phyloP scores from a whole-genome alignment of 192 early-diverging fungal species.

The Allomyces javanicus region DNA sequence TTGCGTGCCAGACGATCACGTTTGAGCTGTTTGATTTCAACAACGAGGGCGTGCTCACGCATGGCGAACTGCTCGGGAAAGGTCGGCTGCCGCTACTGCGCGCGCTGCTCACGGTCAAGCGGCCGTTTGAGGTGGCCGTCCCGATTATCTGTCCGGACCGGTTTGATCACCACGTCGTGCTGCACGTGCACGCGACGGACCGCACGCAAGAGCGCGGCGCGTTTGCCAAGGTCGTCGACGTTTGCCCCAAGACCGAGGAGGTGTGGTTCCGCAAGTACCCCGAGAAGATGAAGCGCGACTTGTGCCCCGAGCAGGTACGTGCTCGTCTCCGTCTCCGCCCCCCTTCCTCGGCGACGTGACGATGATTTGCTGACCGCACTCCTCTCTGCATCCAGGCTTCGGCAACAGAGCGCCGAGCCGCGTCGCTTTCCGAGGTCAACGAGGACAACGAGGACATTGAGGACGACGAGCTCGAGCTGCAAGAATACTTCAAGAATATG shows the following conservation, averaged over 20 bases:
- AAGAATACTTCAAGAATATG: background rate
- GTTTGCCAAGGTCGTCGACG: constrained; percentile 21
- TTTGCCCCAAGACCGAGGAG: constrained; percentile 12
- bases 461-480: too few relatives aligned
- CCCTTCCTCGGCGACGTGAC: too few relatives aligned
- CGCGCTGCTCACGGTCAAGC: constrained; percentile 12
- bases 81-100: constrained; percentile 13
- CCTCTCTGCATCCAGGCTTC: too few relatives aligned
- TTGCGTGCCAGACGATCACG: constrained; percentile 13
- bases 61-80: constrained; percentile 9
- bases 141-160: constrained; percentile 8
- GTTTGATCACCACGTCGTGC: background rate
- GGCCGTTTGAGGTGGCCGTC: constrained; percentile 14
- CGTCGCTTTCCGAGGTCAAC: too few relatives aligned
- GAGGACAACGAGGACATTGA: too few relatives aligned
- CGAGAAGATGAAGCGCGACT: constrained; percentile 8
- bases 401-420: too few relatives aligned
- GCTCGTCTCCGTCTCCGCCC: constrained; percentile 1
- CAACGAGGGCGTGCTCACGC: constrained; percentile 1
- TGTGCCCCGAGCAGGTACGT: background rate
- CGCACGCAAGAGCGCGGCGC: constrained; percentile 14
- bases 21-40: constrained; percentile 15
- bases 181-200: constrained; percentile 16
- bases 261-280: constrained; percentile 12
- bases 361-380: too few relatives aligned